These are phyloP conservation scores for Ceraceosorus guamensis DNA, from an alignment of 1,284 basidiomycete species.

Conservation along the genomic window DNA sequence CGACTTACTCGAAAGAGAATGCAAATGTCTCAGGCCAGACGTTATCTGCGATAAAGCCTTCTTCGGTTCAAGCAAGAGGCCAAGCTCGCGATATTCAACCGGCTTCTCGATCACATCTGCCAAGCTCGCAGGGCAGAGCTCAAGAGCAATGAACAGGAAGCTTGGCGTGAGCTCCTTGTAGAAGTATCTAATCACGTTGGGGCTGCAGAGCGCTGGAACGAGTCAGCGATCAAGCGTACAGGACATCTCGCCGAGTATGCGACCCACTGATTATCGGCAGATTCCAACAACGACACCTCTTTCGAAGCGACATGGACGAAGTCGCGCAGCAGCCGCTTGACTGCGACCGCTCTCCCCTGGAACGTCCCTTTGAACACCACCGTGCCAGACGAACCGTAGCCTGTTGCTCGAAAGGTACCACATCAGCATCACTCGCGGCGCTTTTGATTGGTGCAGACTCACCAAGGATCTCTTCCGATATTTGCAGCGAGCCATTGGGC, in stretches of 20 bases:
- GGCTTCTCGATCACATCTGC: conserved; percentile 76
- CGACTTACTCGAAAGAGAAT: conserved; percentile 89
- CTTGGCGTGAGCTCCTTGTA: conserved; percentile 73
- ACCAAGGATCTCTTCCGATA: conserved; percentile 44
- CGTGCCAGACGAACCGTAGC: conserved; percentile 92
- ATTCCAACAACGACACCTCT: conserved; percentile 87
- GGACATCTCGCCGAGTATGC: too few relatives aligned
- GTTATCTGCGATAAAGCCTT: conserved; percentile 80
- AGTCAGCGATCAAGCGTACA: too few relatives aligned
- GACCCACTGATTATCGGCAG: conserved; percentile 86
- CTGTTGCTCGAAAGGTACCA: too few relatives aligned
- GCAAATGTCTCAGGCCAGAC: conserved; percentile 78
- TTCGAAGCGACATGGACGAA: conserved; percentile 90
- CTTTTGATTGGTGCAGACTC: too few relatives aligned
- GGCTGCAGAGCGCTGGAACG: too few relatives aligned
- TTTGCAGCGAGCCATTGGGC: conserved; percentile 20
- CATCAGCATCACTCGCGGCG: too few relatives aligned
- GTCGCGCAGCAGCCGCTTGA: conserved; percentile 88
- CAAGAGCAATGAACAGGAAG: conserved; percentile 94
- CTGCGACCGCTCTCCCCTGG: conserved; percentile 90
- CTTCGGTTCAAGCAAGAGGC: conserved; percentile 59
- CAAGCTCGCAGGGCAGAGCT: conserved; percentile 88
- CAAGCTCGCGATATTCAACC: conserved; percentile 30
- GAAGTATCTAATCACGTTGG: conserved; percentile 89
- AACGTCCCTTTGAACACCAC: conserved; percentile 88